Evolutionary conservation across 179 eudicot genomes (phyloP).

Genomic region (Amaranthus tricolor): DNA sequence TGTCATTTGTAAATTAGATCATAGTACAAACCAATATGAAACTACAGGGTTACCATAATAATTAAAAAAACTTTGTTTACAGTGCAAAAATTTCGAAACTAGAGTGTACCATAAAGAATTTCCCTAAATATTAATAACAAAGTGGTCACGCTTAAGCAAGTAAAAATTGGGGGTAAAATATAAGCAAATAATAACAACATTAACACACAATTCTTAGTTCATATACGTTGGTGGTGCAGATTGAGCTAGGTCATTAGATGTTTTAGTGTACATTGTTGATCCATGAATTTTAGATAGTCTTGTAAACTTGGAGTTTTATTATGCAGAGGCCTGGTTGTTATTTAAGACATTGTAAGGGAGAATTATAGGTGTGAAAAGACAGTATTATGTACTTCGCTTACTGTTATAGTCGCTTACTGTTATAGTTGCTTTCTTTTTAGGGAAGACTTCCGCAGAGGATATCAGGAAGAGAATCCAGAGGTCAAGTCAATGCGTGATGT

Average conservation of each 20-base stretch:
- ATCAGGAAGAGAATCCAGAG: constrained; percentile 69
- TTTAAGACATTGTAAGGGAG: not conserved
- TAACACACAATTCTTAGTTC: not conserved
- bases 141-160: no score
- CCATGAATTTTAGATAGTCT: not conserved
- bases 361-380: not conserved
- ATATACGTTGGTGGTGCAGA: not conserved
- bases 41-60: no score
- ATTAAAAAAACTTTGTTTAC: no score
- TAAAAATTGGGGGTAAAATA: no score
- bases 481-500: constrained; percentile 80
- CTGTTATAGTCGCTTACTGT: not conserved
- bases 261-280: not conserved
- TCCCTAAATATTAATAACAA: no score
- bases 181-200: no score
- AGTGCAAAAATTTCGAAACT: no score
- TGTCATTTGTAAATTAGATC: no score
- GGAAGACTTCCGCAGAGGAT: constrained; percentile 81
- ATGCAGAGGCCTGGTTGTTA: not conserved
- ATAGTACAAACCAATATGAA: no score
- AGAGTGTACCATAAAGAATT: no score
- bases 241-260: not conserved
- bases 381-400: not conserved
- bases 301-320: not conserved
- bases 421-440: constrained; percentile 27